Evolutionary conservation across 129 eudicot genomes (phyloP), one percentile per base, ranked within the genome.

Genomic region (Mikania micrantha): DNA sequence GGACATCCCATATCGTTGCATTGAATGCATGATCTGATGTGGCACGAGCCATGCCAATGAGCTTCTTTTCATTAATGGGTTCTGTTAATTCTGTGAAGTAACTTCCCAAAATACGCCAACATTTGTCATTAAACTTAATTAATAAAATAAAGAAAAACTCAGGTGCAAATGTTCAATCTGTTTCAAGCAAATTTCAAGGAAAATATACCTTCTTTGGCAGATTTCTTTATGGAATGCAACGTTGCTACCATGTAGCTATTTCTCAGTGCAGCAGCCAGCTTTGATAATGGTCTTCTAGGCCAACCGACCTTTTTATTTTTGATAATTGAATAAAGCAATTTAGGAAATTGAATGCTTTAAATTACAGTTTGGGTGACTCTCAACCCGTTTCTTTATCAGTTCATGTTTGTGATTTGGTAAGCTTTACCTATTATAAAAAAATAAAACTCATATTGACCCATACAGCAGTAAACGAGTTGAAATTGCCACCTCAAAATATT

Each of bases 1-100:
- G 86, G 44, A 93, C 98, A 79, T 93, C 98, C 98, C 98, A 93
- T 62, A 93, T 93, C 36, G 98, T 93, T 61, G 98, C 96, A 82
- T 88, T 88, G 79, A 93, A 93, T 54, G 96, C 96, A 68, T 93
- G 98, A 77, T 93, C 98, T 48, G 96, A 93, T 60, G 98, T 93
- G 69, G 98, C 98, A 62, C 98, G 98, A 63, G 98, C 98, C 91
- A 93, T 86, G 54, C 96, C 98, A 65, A 93, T 89, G 64, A 93
- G 88, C 88, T 69, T 88, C 86, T 76, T 93, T 29, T 81, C 78
- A 44, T 60, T 75, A 80, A 72, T 54, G 41, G 71, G 84, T 67
- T 80, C 97, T 87, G 91, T 84, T 84, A 87, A 74, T 66, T 85
- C 97, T 87, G 96, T 82, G 85, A 87, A 82, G 81, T 64, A 85